Evolutionary conservation across 2,329 filamentous ascomycete species (phyloP).

Genomic region (Diaporthe helianthi): DNA sequence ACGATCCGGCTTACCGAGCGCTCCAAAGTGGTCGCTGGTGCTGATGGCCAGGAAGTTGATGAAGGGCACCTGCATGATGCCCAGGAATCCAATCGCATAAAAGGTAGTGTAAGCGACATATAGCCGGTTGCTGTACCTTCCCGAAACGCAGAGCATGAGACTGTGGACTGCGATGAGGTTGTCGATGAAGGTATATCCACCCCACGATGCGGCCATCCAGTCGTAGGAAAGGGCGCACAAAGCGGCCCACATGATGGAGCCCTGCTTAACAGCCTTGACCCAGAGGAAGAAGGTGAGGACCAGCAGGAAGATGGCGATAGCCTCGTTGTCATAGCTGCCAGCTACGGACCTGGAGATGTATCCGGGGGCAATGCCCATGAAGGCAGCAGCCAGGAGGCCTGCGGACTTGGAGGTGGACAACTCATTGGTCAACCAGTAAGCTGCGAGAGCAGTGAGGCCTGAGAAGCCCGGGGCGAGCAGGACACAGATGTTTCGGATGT

Average conservation of each 20-base stretch:
- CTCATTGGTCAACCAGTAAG: slow-evolving; percentile 95
- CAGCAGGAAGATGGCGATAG: slow-evolving; percentile 97
- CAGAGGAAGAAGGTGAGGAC: slow-evolving; percentile 99
- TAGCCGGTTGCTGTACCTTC: slow-evolving; percentile 88
- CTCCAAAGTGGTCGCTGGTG: slow-evolving; percentile 98
- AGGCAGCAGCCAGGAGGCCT: slow-evolving; percentile 89
- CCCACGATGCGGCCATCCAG: slow-evolving; percentile 99
- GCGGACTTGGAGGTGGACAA: slow-evolving; percentile 96
- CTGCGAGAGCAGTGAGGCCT: slow-evolving; percentile 88
- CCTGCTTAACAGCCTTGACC: slow-evolving; percentile 98
- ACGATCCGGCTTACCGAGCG: slow-evolving; percentile 72
- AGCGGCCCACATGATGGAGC: slow-evolving; percentile 95
- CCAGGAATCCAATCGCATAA: slow-evolving; percentile 94
- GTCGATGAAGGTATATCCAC: slow-evolving; percentile 99
- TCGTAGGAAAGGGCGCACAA: slow-evolving; percentile 96
- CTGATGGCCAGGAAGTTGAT: slow-evolving; percentile 96
- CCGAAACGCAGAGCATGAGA: slow-evolving; percentile 95
- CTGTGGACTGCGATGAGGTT: slow-evolving; percentile 94
- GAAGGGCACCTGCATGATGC: slow-evolving; percentile 99
- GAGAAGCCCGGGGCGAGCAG: slow-evolving; percentile 94
- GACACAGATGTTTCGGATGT: slow-evolving; percentile 98
- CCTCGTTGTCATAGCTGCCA: slow-evolving; percentile 99
- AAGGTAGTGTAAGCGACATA: slow-evolving; percentile 98
- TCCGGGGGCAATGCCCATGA: slow-evolving; percentile 97
- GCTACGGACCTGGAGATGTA: slow-evolving; percentile 98